Conservation (phyloP, 768 basidiomycete genomes). For the Gymnopilus dilepis region DNA sequence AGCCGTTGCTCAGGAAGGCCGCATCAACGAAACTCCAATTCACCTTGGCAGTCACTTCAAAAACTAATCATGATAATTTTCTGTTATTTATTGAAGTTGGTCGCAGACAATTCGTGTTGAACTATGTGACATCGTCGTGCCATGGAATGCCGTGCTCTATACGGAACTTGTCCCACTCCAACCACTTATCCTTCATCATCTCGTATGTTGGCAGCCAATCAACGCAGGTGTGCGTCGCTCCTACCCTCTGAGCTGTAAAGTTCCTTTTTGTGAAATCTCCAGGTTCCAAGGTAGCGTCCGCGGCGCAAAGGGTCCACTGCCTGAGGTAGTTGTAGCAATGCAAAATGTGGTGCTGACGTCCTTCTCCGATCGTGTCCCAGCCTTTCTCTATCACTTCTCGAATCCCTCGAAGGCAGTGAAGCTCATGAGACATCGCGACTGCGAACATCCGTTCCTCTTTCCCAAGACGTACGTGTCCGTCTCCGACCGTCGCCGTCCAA, state of each 20-base stretch:
- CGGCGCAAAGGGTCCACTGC: conserved; percentile 48
- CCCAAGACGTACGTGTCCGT: conserved; percentile 33
- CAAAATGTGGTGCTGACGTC: conserved; percentile 34
- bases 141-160: conserved; percentile 30
- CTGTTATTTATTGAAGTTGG: too few relatives aligned
- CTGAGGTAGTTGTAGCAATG: conserved; percentile 58
- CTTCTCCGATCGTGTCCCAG: conserved; percentile 25
- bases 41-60: too few relatives aligned
- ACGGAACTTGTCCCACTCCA: conserved; percentile 36
- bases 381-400: conserved; percentile 33
- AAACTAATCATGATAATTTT: too few relatives aligned
- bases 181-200: conserved; percentile 39
- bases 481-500: conserved; percentile 33
- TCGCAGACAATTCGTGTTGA: too few relatives aligned
- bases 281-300: conserved; percentile 54
- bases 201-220: conserved; percentile 46
- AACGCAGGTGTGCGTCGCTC: conserved; percentile 45
- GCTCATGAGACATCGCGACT: conserved; percentile 51
- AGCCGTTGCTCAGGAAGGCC: too few relatives aligned
- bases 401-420: conserved; percentile 48
- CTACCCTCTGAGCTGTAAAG: conserved; percentile 39
- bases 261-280: conserved; percentile 43
- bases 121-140: conserved; percentile 29
- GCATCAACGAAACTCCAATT: too few relatives aligned
- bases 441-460: conserved; percentile 37